Base-by-base conservation (phyloP, 2,329 filamentous ascomycete genomes). In the Pseudopyrenochaeta lycopersici region DNA sequence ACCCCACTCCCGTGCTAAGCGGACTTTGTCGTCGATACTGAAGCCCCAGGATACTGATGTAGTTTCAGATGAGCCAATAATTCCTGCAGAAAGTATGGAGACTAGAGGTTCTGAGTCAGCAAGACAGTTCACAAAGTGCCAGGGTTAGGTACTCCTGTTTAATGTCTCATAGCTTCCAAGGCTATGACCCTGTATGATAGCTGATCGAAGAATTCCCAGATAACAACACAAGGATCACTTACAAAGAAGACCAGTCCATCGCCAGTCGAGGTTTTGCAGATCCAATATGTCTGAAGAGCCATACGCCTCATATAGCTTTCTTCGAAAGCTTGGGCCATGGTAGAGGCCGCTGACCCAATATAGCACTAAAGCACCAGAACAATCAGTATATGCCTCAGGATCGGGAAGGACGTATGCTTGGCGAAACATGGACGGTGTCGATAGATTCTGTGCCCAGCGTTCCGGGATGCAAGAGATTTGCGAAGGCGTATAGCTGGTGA, bases 1-100 rank as follows among this genome's bases (percentile, higher is more conserved):
- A 49, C 79, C 80, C 80, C 80, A 83, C 40, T 76, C 65, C 46
- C 75, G 74, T 2, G 79, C 78, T 4, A 82, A 58, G 3, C 67
- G 71, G 2, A 72, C 60, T 39, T 78, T 76, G 32, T 83, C 80
- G 1, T 68, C 58, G 33, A 74, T 68, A 0, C 71, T 64, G 49
- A 80, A 82, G 3, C 81, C 81, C 81, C 81, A 83, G 2, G 63
- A 50, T 9, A 61, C 42, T 2, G 78, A 73, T 11, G 69, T 60
- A 1, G 49, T 30, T 20, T 71, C 64, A 3, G 78, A 76, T 11
- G 76, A 77, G 42, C 76, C 78, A 1, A 78, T 76, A 42, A 82
- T 74, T 44, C 74, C 76, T 2, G 76, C 77, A 7, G 78, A 72
- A 3, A 82, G 61, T 10, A 82, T 72, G 0, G 80, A 69, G 54